A percentile compares a stretch with the other conserved stretches of the same genome.
These are phyloP conservation scores for Rhipidocladum racemiflorum DNA, from an alignment of 176 grass and related monocot genomes.

Conservation along the genomic window DNA sequence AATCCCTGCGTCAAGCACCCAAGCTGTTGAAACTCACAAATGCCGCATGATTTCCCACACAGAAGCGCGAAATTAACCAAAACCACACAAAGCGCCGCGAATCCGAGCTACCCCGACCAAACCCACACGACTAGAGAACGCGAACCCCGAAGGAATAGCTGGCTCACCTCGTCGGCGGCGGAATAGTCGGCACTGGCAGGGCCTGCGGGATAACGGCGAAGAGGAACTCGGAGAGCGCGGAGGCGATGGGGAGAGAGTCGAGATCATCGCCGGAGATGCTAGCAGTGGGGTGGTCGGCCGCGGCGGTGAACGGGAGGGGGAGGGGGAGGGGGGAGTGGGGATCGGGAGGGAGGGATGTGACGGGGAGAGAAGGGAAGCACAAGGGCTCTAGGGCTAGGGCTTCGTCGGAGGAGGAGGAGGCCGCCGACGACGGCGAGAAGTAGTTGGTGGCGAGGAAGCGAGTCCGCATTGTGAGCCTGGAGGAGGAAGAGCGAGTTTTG, in stretches of 20 bases:
- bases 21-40: not conserved
- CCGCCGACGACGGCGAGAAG: constrained; percentile 40
- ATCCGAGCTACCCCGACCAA: not conserved
- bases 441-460: constrained; percentile 78
- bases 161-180: constrained; percentile 35
- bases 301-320: constrained; percentile 15
- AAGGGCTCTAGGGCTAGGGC: constrained; percentile 39
- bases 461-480: constrained; percentile 47
- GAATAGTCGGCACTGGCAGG: constrained; percentile 9
- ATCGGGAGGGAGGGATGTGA: constrained; percentile 47
- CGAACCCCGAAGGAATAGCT: not conserved
- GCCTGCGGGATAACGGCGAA: constrained; percentile 44
- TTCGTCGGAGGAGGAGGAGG: constrained; percentile 36
- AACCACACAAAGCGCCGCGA: not conserved
- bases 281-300: constrained; percentile 10
- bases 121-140: not conserved
- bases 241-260: constrained; percentile 42
- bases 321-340: constrained; percentile 17
- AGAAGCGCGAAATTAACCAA: not conserved
- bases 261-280: constrained; percentile 27
- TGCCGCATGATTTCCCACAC: not conserved
- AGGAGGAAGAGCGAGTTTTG: not conserved
- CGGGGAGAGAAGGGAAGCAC: constrained; percentile 53
- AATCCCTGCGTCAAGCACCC: constrained; percentile 15
- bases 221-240: constrained; percentile 57